Percentiles rank a stretch among this genome's conserved stretches.
Conservation (phyloP, 225 moss, liverwort and hornwort genomes). For the Polytrichum formosum region DNA sequence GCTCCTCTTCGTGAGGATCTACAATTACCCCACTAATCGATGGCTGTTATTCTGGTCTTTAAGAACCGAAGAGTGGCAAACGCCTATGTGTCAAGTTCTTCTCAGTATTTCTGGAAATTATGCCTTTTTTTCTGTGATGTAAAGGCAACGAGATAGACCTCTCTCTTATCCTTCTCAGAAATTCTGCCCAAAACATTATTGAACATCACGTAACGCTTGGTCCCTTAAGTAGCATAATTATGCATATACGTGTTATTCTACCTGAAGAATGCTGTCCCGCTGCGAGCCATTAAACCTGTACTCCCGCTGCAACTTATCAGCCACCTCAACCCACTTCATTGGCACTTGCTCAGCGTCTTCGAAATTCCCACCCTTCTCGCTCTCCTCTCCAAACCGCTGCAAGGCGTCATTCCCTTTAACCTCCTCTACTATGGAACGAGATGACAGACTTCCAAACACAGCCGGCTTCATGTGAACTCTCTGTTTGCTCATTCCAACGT, state of each 20-base stretch:
- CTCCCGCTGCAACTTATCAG: constrained; percentile 73
- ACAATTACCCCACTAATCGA: not conserved
- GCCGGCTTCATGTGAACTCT: constrained; percentile 12
- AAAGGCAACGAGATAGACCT: not conserved
- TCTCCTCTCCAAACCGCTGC: constrained; percentile 31
- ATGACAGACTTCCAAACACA: constrained; percentile 31
- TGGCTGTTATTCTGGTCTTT: no score
- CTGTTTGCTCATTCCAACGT: not conserved
- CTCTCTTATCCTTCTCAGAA: not conserved
- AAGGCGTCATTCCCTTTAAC: constrained; percentile 7
- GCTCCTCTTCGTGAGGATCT: not conserved
- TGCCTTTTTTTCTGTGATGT: no score
- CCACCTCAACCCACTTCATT: constrained; percentile 74
- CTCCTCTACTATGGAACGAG: constrained; percentile 23
- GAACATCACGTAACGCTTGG: not conserved
- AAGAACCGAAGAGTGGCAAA: not conserved
- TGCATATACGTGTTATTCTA: constrained; percentile 1
- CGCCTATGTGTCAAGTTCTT: not conserved
- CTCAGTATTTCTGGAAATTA: not conserved
- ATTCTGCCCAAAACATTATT: not conserved
- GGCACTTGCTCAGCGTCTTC: constrained; percentile 4
- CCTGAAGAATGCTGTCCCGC: constrained; percentile 58
- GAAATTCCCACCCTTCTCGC: constrained; percentile 20
- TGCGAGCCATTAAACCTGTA: constrained; percentile 49
- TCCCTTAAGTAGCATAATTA: not conserved